Evolutionary conservation across 2,329 filamentous ascomycete species (phyloP).

Genomic region (Pezicula radicicola): DNA sequence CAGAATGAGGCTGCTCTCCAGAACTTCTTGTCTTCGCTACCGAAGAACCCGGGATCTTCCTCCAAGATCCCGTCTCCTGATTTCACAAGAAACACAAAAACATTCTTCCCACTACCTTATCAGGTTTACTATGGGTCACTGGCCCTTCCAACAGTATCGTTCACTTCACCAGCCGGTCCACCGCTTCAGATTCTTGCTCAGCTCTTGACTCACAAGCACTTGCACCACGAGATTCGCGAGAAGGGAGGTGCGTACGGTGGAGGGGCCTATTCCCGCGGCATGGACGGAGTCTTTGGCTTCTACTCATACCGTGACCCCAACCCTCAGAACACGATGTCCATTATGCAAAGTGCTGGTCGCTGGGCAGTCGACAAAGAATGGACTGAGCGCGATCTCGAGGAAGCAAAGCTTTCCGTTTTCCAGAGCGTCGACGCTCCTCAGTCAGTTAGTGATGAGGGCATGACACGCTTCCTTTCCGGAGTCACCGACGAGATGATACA

Average conservation of each 20-base stretch:
- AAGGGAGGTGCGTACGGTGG: conserved; percentile 97
- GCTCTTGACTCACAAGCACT: conserved; percentile 90
- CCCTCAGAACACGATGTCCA: conserved; percentile 79
- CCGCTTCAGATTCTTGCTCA: conserved; percentile 86
- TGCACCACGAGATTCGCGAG: conserved; percentile 96
- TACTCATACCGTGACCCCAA: conserved; percentile 98
- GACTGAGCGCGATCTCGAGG: conserved; percentile 83
- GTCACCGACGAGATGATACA: conserved; percentile 90
- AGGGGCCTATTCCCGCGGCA: conserved; percentile 75
- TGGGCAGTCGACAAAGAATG: conserved; percentile 82
- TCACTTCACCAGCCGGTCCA: conserved; percentile 71
- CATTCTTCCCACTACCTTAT: conserved; percentile 92
- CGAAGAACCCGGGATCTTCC: conserved; percentile 39
- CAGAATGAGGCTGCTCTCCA: conserved; percentile 70
- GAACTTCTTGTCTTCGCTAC: conserved; percentile 65
- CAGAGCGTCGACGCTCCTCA: conserved; percentile 86
- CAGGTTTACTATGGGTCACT: conserved; percentile 94
- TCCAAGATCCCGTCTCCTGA: conserved; percentile 28
- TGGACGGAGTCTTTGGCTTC: conserved; percentile 88
- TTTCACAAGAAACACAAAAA: conserved; percentile 56
- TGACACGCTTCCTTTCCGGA: conserved; percentile 80
- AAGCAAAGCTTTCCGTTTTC: conserved; percentile 94
- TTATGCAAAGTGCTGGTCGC: conserved; percentile 78
- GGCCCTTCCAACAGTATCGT: conserved; percentile 79
- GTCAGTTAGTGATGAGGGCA: conserved; percentile 83